Conservation (phyloP, 2,329 filamentous ascomycete genomes). For the Hymenoscyphus infarciens region DNA sequence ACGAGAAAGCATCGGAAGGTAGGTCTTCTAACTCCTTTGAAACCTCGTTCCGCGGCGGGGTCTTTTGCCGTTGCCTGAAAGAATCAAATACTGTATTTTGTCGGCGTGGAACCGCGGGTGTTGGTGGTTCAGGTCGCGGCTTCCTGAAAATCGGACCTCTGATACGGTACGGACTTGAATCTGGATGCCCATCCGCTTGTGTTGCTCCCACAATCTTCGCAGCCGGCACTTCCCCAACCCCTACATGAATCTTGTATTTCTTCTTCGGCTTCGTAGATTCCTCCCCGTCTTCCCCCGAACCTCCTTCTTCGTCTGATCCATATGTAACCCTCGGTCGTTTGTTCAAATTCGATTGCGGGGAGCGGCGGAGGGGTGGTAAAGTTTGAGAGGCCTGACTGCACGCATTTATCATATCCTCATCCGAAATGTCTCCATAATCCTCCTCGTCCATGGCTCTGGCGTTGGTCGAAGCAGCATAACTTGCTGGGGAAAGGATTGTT, state of each 20-base stretch:
- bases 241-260: slow-evolving; percentile 33
- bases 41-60: slow-evolving; percentile 32
- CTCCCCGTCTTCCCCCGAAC: slow-evolving; percentile 22
- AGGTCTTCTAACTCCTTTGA: slow-evolving; percentile 48
- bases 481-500: neutral
- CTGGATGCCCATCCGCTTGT: slow-evolving; percentile 32
- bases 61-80: slow-evolving; percentile 9
- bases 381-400: slow-evolving; percentile 45
- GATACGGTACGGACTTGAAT: slow-evolving; percentile 48
- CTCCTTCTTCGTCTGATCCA: slow-evolving; percentile 18
- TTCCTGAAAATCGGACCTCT: slow-evolving; percentile 50
- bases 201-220: slow-evolving; percentile 31
- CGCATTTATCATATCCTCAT: slow-evolving; percentile 62
- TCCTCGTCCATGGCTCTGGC: slow-evolving; percentile 42
- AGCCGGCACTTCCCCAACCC: slow-evolving; percentile 26
- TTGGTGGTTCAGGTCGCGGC: slow-evolving; percentile 34
- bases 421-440: slow-evolving; percentile 62
- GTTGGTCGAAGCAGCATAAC: slow-evolving; percentile 1
- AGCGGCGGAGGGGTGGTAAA: slow-evolving; percentile 30
- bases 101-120: slow-evolving; percentile 16
- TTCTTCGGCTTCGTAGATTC: slow-evolving; percentile 23
- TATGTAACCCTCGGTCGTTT: slow-evolving; percentile 37
- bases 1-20: slow-evolving; percentile 43
- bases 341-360: slow-evolving; percentile 29
- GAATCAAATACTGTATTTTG: slow-evolving; percentile 3